These are phyloP conservation scores for Cicer yamashitae DNA, from an alignment of 306 rosid genomes.

Conservation along the genomic window DNA sequence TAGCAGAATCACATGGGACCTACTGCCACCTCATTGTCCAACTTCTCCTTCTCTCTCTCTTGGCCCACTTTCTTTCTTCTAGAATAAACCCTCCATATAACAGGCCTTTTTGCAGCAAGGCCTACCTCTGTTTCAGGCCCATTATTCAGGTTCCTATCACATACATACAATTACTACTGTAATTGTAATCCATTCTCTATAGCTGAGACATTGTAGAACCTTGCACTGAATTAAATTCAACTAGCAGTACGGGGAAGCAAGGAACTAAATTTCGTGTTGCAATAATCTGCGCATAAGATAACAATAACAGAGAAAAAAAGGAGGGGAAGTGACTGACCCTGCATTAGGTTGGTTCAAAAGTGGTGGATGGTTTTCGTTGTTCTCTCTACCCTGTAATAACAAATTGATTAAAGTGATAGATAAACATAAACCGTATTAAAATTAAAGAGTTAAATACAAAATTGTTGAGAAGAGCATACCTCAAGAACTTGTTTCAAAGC, in stretches of 20 bases:
- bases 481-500: slow-evolving; percentile 69
- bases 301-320: neutral
- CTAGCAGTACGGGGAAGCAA: too few relatives aligned
- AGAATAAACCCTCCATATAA: too few relatives aligned
- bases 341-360: slow-evolving; percentile 44
- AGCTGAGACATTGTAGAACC: too few relatives aligned
- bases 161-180: neutral
- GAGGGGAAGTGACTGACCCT: slow-evolving; percentile 25
- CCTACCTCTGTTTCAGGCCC: too few relatives aligned
- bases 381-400: slow-evolving; percentile 44
- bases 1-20: too few relatives aligned
- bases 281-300: neutral
- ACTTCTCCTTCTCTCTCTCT: too few relatives aligned
- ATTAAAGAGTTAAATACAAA: neutral
- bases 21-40: too few relatives aligned
- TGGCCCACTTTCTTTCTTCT: too few relatives aligned
- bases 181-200: neutral
- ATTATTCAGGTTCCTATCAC: too few relatives aligned
- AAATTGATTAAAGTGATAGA: neutral
- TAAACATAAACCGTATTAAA: neutral
- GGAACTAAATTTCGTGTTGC: too few relatives aligned
- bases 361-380: slow-evolving; percentile 43
- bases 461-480: slow-evolving; percentile 38
- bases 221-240: too few relatives aligned
- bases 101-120: too few relatives aligned